Conservation (phyloP, 192 early-diverging fungal species). For the Linnemannia hyalina region DNA sequence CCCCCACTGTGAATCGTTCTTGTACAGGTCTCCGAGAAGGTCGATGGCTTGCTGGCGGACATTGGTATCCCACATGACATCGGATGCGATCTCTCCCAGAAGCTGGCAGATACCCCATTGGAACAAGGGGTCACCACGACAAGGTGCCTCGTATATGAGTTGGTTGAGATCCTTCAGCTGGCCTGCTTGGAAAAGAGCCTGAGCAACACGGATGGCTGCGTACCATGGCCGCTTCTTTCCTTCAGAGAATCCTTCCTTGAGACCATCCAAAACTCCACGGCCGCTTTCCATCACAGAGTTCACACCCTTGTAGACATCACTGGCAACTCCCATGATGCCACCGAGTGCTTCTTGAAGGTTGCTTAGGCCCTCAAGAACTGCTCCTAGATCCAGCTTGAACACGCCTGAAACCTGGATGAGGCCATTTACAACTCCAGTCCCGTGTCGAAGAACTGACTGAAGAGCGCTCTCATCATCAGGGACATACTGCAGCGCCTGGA, state of each 20-base stretch:
- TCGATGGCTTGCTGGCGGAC: neutral
- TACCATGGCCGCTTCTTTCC: too few relatives aligned
- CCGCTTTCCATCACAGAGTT: too few relatives aligned
- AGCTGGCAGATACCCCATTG: constrained; percentile 1
- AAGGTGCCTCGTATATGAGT: too few relatives aligned
- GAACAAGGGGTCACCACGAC: neutral
- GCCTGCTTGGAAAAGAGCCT: too few relatives aligned
- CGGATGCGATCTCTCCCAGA: neutral
- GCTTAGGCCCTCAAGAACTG: neutral
- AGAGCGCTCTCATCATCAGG: neutral
- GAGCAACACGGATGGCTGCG: too few relatives aligned
- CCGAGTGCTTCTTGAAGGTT: neutral
- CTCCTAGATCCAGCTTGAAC: neutral
- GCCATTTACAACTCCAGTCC: neutral
- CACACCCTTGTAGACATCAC: too few relatives aligned
- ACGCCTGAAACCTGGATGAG: neutral
- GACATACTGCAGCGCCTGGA: constrained; percentile 6
- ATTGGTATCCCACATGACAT: neutral
- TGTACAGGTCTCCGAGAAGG: neutral
- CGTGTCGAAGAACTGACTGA: neutral
- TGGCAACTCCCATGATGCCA: too few relatives aligned
- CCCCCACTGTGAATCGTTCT: neutral
- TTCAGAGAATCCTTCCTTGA: too few relatives aligned
- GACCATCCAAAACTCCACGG: too few relatives aligned
- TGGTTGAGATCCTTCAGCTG: too few relatives aligned